A percentile compares a stretch with the other conserved stretches of the same genome.
phyloP scores from a whole-genome alignment of 2,329 filamentous ascomycete species.

The Epichloe scottii region DNA sequence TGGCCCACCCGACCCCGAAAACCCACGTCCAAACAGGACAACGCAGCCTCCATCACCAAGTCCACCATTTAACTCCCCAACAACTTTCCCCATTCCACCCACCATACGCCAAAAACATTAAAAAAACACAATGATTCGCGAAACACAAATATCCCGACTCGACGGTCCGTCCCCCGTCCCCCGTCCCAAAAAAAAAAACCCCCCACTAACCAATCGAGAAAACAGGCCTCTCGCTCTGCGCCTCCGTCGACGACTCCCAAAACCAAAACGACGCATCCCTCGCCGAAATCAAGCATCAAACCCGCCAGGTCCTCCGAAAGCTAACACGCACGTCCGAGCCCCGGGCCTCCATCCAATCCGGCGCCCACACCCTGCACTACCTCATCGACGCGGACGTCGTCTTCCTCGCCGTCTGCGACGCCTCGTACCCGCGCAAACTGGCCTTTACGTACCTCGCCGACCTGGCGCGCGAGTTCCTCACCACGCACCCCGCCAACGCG shows the following conservation, averaged over 20 bases:
- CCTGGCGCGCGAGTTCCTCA: slow-evolving; percentile 80
- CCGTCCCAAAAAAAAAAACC: not conserved
- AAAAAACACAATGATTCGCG: slow-evolving; percentile 57
- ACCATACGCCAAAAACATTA: not conserved
- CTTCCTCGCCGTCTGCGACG: slow-evolving; percentile 89
- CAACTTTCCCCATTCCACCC: not conserved
- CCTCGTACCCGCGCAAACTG: slow-evolving; percentile 91
- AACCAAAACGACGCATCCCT: slow-evolving; percentile 47
- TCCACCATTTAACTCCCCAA: slow-evolving; percentile 1
- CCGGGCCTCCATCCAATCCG: slow-evolving; percentile 84
- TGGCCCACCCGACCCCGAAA: slow-evolving; percentile 9
- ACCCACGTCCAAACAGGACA: slow-evolving; percentile 1
- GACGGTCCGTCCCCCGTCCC: slow-evolving; percentile 49
- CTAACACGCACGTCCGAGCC: slow-evolving; percentile 80
- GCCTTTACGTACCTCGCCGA: slow-evolving; percentile 97
- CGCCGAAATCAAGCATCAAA: slow-evolving; percentile 77
- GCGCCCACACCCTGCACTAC: slow-evolving; percentile 78
- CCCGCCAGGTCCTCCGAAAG: slow-evolving; percentile 79
- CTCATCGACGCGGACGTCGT: slow-evolving; percentile 70
- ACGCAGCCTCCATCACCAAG: not conserved
- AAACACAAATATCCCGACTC: slow-evolving; percentile 86
- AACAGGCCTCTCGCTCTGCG: slow-evolving; percentile 85
- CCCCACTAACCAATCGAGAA: no score
- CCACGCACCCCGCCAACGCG: slow-evolving; percentile 62
- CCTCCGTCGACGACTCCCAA: slow-evolving; percentile 70